Percentiles rank a stretch among this genome's conserved stretches.
phyloP scores from a whole-genome alignment of 805 yeast species.

The Candida anglica region DNA sequence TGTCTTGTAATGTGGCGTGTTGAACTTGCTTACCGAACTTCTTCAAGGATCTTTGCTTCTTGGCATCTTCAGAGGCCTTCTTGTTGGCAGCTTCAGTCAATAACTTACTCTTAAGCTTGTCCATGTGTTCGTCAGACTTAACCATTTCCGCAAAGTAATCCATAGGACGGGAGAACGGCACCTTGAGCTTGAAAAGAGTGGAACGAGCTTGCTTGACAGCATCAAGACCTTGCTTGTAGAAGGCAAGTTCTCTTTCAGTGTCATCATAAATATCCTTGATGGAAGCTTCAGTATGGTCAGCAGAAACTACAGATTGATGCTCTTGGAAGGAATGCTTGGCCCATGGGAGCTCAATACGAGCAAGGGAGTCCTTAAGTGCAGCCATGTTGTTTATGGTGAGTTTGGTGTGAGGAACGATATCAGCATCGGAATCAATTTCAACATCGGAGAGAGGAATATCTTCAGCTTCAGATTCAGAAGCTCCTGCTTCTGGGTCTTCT shows the following conservation, averaged over 20 bases:
- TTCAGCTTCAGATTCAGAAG: constrained; percentile 62
- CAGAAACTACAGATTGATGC: constrained; percentile 70
- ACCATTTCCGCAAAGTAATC: constrained; percentile 99
- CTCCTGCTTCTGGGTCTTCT: constrained; percentile 53
- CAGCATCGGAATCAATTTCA: constrained; percentile 91
- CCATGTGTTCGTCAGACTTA: constrained; percentile 98
- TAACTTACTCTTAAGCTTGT: constrained; percentile 76
- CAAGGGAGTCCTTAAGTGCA: constrained; percentile 71
- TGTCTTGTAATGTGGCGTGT: constrained; percentile 85
- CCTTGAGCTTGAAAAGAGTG: constrained; percentile 61
- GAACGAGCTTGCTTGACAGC: constrained; percentile 75
- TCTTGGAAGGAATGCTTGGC: constrained; percentile 72
- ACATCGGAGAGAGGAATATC: constrained; percentile 89
- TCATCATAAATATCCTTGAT: constrained; percentile 92
- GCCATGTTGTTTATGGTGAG: constrained; percentile 81
- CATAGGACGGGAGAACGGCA: constrained; percentile 88
- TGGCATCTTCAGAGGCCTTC: constrained; percentile 90
- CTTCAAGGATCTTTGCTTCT: constrained; percentile 90
- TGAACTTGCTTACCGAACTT: constrained; percentile 98
- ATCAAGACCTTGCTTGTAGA: constrained; percentile 88
- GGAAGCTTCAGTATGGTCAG: constrained; percentile 54
- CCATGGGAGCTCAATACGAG: constrained; percentile 65
- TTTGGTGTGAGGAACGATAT: constrained; percentile 87
- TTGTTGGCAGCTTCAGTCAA: constrained; percentile 76
- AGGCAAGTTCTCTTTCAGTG: constrained; percentile 91